Percentiles rank a stretch among this genome's conserved stretches.
Conservation (phyloP, 192 early-diverging fungal genomes). For the Backusella sp. region DNA sequence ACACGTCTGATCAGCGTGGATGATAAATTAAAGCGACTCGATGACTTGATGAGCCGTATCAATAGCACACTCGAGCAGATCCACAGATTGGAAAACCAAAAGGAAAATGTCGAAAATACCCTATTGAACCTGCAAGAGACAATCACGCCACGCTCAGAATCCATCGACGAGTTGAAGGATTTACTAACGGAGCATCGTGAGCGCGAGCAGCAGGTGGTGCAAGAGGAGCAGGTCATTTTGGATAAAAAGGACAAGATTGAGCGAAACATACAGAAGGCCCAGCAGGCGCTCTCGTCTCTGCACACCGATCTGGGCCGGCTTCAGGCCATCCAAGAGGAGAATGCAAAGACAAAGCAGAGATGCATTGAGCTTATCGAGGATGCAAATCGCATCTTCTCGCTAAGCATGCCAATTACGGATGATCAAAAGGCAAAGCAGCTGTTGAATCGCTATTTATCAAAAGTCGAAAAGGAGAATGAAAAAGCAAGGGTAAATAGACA, state of each 20-base stretch:
- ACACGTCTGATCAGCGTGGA: neutral
- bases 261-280: neutral
- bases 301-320: neutral
- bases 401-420: neutral
- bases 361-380: neutral
- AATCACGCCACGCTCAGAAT: conserved; percentile 2
- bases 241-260: neutral
- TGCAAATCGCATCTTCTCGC: neutral
- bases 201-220: neutral
- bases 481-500: neutral
- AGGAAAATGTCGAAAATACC: neutral
- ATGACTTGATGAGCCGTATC: neutral
- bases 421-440: neutral
- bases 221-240: neutral
- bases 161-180: neutral
- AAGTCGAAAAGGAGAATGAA: neutral
- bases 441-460: neutral
- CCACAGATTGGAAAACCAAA: neutral
- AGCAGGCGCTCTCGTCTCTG: neutral
- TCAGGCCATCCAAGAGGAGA: neutral
- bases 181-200: neutral
- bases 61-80: neutral
- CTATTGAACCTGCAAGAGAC: neutral
- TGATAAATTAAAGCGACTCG: neutral
- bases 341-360: neutral